Evolutionary conservation across 371 early-diverging fungal species (phyloP).

Genomic region (Chytridiales sp.): DNA sequence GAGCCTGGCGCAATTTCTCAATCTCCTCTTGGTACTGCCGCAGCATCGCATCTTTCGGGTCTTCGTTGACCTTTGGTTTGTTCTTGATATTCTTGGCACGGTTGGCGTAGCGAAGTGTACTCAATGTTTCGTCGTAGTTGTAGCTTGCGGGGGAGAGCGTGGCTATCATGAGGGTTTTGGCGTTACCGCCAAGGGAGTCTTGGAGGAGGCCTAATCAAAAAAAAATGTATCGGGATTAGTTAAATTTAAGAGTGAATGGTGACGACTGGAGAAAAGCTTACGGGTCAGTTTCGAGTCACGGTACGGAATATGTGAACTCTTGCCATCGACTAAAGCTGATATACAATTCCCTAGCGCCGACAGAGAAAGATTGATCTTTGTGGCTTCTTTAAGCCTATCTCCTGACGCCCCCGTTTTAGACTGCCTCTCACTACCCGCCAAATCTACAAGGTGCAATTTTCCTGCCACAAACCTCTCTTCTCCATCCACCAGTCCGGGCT

Average conservation of each 20-base stretch:
- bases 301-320: constrained; percentile 62
- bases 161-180: constrained; percentile 65
- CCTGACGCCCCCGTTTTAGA: constrained; percentile 64
- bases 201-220: constrained; percentile 53
- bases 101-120: constrained; percentile 93
- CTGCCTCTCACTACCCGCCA: constrained; percentile 74
- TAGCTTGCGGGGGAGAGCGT: constrained; percentile 56
- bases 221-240: not conserved
- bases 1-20: constrained; percentile 41
- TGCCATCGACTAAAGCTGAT: constrained; percentile 61
- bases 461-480: constrained; percentile 53
- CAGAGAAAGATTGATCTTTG: constrained; percentile 68
- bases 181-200: constrained; percentile 63
- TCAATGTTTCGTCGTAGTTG: constrained; percentile 69
- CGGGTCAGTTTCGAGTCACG: constrained; percentile 70
- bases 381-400: constrained; percentile 65
- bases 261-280: constrained; percentile 2
- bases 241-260: not conserved
- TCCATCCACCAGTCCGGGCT: constrained; percentile 33
- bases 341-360: constrained; percentile 71
- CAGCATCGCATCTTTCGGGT: constrained; percentile 55
- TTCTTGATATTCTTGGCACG: constrained; percentile 94
- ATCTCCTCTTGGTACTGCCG: constrained; percentile 59
- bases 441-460: constrained; percentile 66
- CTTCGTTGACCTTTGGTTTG: constrained; percentile 82